These are phyloP conservation scores for Rhytidiadelphus loreus DNA, from an alignment of 225 moss, liverwort and hornwort species.

Conservation along the genomic window DNA sequence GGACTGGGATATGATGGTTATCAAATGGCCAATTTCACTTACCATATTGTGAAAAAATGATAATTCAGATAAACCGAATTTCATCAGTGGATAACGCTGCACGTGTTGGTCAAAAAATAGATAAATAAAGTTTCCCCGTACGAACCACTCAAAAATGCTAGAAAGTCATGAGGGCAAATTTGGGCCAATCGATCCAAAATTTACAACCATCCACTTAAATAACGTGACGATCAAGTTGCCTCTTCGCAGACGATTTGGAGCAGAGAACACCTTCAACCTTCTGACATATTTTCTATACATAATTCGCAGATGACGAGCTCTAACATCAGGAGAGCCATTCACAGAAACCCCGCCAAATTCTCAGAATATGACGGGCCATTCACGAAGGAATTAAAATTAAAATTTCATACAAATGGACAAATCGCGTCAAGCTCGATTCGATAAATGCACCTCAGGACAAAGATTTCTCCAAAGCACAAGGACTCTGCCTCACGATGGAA, in stretches of 20 bases:
- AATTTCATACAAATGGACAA: neutral
- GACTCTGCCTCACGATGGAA: neutral
- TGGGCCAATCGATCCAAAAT: neutral
- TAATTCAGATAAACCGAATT: neutral
- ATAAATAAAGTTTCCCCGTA: neutral
- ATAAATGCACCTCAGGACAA: neutral
- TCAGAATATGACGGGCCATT: neutral
- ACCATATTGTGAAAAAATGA: neutral
- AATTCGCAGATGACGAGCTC: neutral
- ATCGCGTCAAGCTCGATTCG: neutral
- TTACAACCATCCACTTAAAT: neutral
- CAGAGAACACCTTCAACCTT: neutral
- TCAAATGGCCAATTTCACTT: neutral
- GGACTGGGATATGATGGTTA: neutral
- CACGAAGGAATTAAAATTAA: neutral
- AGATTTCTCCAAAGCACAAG: neutral
- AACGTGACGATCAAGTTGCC: neutral
- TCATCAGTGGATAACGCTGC: neutral
- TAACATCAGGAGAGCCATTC: neutral
- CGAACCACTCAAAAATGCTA: neutral
- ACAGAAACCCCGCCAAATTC: neutral
- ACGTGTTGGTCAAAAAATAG: neutral
- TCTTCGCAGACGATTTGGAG: neutral
- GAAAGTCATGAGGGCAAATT: neutral
- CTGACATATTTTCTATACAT: neutral